Evolutionary conservation across 2,329 filamentous ascomycete species (phyloP), one percentile per base, ranked within the genome.

Genomic region (Fusarium sp.): DNA sequence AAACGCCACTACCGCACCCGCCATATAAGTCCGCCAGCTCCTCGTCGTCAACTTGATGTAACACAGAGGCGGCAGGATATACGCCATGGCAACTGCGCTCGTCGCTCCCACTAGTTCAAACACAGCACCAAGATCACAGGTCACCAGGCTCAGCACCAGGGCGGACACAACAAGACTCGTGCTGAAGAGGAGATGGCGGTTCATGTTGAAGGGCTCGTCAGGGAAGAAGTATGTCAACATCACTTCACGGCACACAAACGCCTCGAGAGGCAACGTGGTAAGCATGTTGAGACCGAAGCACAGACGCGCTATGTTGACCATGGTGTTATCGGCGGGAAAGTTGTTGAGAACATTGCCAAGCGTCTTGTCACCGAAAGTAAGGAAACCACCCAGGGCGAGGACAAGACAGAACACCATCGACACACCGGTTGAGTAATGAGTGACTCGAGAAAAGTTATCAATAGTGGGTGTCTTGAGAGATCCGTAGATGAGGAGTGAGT

Each of bases 281-380:
- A 99, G 89, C 96, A 99, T 99, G 85, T 99, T 99, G 71, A 99
- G 87, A 3, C 96, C 96, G 77, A 99, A 98, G 81, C 94, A 98
- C 51, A 99, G 87, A 54, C 96, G 91, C 22, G 96, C 96, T 61
- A 99, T 87, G 80, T 98, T 98, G 77, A 98, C 94, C 89, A 98
- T 91, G 73, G 91, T 86, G 80, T 97, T 98, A 80, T 97, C 90
- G 21, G 90, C 85, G 3, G 94, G 92, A 77, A 99, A 98, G 82
- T 99, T 99, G 85, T 99, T 99, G 74, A 99, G 89, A 53, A 99
- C 94, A 79, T 99, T 99, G 77, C 96, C 96, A 71, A 94, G 85
- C 6, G 96, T 99, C 75, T 91, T 89, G 80, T 95, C 93, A 67
- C 96, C 95, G 76, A 99, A 99, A 19, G 92, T 94, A 43, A 99